Conservation (phyloP, 805 yeast genomes). For the Metschnikowia reukaufii region DNA sequence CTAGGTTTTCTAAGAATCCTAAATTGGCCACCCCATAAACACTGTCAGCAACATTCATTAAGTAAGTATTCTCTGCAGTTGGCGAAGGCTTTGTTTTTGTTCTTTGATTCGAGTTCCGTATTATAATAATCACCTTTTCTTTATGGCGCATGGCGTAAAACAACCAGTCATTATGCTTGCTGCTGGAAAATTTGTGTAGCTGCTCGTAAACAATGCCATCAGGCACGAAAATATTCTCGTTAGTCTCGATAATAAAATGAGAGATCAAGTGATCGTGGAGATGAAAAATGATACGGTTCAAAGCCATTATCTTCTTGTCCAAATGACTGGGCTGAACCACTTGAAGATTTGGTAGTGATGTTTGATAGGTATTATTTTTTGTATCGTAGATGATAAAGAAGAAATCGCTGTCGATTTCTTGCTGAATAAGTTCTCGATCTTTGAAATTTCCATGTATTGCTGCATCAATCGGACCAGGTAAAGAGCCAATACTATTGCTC, state of each 20-base stretch:
- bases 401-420: slow-evolving; percentile 34
- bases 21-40: slow-evolving; percentile 32
- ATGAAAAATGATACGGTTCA: slow-evolving; percentile 23
- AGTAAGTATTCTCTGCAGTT: slow-evolving; percentile 14
- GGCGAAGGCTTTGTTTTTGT: slow-evolving; percentile 12
- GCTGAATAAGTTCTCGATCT: neutral
- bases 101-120: slow-evolving; percentile 34
- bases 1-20: slow-evolving; percentile 42
- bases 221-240: slow-evolving; percentile 24
- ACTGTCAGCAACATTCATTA: slow-evolving; percentile 23
- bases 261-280: slow-evolving; percentile 40
- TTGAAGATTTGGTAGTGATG: slow-evolving; percentile 41
- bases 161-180: slow-evolving; percentile 42
- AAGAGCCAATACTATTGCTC: slow-evolving; percentile 31
- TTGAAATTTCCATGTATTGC: slow-evolving; percentile 7
- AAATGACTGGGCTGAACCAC: neutral
- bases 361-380: slow-evolving; percentile 25
- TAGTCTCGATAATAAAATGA: slow-evolving; percentile 28
- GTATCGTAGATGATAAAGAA: slow-evolving; percentile 37
- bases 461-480: slow-evolving; percentile 25
- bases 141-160: slow-evolving; percentile 36
- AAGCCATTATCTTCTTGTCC: neutral
- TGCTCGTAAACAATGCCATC: slow-evolving; percentile 29
- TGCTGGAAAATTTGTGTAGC: slow-evolving; percentile 42
- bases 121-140: slow-evolving; percentile 32